Evolutionary conservation across 371 early-diverging fungal genomes (phyloP), one percentile per base, ranked within the genome.

Genomic region (Cokeromyces recurvatus): DNA sequence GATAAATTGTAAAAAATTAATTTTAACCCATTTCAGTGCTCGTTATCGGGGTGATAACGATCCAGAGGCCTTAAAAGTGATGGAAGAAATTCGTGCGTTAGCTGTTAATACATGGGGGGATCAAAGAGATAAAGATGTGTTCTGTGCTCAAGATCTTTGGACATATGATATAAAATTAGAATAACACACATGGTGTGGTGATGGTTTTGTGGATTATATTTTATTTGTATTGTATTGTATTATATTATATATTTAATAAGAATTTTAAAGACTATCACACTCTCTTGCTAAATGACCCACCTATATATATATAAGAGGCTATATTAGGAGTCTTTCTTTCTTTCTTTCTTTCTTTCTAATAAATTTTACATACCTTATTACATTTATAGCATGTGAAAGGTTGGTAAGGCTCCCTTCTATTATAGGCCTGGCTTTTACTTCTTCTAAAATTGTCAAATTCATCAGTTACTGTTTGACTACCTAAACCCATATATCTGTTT

Each of bases 11-110:
- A 48, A 63, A 36, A 56, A 51, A 22, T 34, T 84, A 17, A 61
- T 80, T 0, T 23, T 84, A 51, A 84, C 78, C 1, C 84, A 84
- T 62, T 84, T 84, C 42, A 77, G 77, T 37, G 65, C 67, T 14
- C 43, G 84, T 3, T 84, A 84, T 43, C 62, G 60, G 25, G 83
- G 79, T 1, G 78, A 80, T 46, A 55, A 53, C 37, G 35, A 43
- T 16, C 56, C 42, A 25, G 79, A 74, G 27, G 59, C 64, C 23
- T 17, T 68, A 6, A 53, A 29, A 0, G 48, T 80, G 14, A 82
- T 82, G 83, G 74, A 80, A 14, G 74, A 78, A 52, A 78, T 82
- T 17, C 37, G 78, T 17, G 21, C 47, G 24, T 51, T 68, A 48
- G 79, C 78, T 17, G 37, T 76, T 0, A 42, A 38, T 19, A 59